Base-by-base conservation (phyloP, 2,329 filamentous ascomycete species). In the Ophiostoma quercus region DNA sequence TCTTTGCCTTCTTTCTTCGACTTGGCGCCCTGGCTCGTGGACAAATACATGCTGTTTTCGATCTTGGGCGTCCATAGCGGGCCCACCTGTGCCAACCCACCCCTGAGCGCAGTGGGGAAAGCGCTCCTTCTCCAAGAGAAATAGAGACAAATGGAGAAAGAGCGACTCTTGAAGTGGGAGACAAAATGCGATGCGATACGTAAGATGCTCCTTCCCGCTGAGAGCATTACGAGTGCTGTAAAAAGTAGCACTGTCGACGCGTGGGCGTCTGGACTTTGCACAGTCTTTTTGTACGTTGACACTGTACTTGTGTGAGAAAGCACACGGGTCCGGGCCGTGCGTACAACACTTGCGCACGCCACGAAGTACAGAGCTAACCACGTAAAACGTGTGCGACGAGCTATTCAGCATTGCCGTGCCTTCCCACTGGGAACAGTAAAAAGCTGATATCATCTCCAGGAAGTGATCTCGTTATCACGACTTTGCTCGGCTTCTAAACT, bases 111-210 rank as follows among this genome's bases (percentile, higher is more conserved):
- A 39, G 62, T 65, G 62, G 62, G 51, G 51, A 57, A 57, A 57
- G n/a, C n/a, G 51, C 51, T 57, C 51, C 51, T 57, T 57, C 51
- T 57, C 51, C 47, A 29, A 57, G 51, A 65, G 62, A 65, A 37
- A 16, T 14, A 65, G 32, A 65, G 62, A 39, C 25, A 62, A 62
- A 62, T 57, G 51, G 57, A 32, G 25, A 16, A 62, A 32, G 25
- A 14, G 57, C 57, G 57, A 62, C n/a, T 22, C n/a, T 25, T 9
- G 9, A 1, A 57, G 25, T 25, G 8, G 4, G 51, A 14, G 51
- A 22, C 25, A 6, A 57, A n/a, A 57, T 57, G 51, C 51, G 51
- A 57, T 57, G 16, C n/a, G 51, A 25, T 57, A 57, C 47, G 47
- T 51, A 51, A 51, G 51, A 57, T 57, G 51, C n/a, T 9, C 51